A percentile compares a stretch with the other conserved stretches of the same genome.
These are phyloP conservation scores for Cordia subcordata DNA, from an alignment of 257 asterid species.

Conservation along the genomic window DNA sequence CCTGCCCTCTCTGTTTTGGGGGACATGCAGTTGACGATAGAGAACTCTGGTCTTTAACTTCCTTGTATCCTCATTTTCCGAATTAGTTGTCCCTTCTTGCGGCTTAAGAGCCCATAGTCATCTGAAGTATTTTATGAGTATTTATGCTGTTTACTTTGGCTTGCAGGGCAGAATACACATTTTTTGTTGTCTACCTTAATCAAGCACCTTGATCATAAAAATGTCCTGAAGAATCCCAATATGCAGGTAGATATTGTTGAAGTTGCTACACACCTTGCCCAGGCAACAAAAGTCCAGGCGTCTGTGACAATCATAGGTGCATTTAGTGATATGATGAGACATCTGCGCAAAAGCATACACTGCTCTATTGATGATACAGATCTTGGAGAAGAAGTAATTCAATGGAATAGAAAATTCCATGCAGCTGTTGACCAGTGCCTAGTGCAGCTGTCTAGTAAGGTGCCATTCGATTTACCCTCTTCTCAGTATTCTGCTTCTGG, in stretches of 20 bases:
- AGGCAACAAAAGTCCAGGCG: conserved; percentile 58
- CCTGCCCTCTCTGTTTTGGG: conserved; percentile 81
- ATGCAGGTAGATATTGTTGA: conserved; percentile 90
- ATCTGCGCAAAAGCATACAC: conserved; percentile 91
- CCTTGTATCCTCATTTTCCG: neutral
- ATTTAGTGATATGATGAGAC: conserved; percentile 89
- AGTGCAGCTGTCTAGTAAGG: conserved; percentile 73
- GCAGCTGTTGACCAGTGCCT: conserved; percentile 87
- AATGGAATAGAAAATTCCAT: conserved; percentile 71
- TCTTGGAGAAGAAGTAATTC: conserved; percentile 70
- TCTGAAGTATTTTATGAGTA: neutral
- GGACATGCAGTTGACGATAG: conserved; percentile 91
- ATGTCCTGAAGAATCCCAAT: conserved; percentile 73
- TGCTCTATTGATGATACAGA: conserved; percentile 69
- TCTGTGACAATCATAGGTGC: conserved; percentile 86
- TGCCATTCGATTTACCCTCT: conserved; percentile 15
- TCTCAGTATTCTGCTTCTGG: too few relatives aligned
- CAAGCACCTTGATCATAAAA: conserved; percentile 95
- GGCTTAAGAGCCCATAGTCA: too few relatives aligned
- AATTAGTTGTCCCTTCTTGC: too few relatives aligned
- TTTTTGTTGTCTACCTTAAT: conserved; percentile 76
- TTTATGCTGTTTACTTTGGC: neutral
- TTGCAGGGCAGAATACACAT: conserved; percentile 82
- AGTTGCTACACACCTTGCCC: conserved; percentile 68
- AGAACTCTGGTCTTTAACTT: conserved; percentile 58